These are phyloP conservation scores for Mycena filopes DNA, from an alignment of 768 basidiomycete genomes.

Conservation along the genomic window DNA sequence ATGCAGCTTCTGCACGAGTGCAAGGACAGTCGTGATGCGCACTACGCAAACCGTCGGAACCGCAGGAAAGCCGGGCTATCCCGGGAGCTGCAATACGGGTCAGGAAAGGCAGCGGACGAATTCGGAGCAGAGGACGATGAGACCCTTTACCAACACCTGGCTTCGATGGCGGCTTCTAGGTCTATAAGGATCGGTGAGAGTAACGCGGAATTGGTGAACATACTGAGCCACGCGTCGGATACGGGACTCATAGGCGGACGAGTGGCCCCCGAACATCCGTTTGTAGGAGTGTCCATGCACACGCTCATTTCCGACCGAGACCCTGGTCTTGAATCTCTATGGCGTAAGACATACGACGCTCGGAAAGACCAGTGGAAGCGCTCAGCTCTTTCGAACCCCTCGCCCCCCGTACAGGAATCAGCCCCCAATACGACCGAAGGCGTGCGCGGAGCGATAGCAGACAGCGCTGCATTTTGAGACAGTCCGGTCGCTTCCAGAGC, in stretches of 20 bases:
- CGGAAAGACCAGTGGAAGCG: not conserved
- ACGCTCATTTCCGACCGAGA: not conserved
- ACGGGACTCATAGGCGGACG: not conserved
- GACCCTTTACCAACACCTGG: not conserved
- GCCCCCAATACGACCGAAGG: not conserved
- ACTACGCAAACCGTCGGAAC: not conserved
- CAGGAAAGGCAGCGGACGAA: not conserved
- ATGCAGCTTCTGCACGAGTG: constrained; percentile 7
- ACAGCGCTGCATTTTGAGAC: too few relatives aligned
- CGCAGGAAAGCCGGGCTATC: not conserved
- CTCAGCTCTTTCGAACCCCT: not conserved
- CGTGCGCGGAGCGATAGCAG: too few relatives aligned
- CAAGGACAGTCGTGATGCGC: constrained; percentile 7
- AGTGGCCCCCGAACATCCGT: not conserved
- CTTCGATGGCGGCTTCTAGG: not conserved
- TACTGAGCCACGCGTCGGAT: not conserved
- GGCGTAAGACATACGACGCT: not conserved
- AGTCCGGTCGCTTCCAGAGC: too few relatives aligned
- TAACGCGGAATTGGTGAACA: not conserved
- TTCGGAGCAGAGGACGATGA: not conserved
- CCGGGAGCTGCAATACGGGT: not conserved
- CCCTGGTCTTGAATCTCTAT: not conserved
- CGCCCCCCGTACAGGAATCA: not conserved
- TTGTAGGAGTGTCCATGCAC: not conserved
- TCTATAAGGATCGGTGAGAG: not conserved